Base-by-base conservation (phyloP, 331 rosid genomes). In the Spiraea crenata region DNA sequence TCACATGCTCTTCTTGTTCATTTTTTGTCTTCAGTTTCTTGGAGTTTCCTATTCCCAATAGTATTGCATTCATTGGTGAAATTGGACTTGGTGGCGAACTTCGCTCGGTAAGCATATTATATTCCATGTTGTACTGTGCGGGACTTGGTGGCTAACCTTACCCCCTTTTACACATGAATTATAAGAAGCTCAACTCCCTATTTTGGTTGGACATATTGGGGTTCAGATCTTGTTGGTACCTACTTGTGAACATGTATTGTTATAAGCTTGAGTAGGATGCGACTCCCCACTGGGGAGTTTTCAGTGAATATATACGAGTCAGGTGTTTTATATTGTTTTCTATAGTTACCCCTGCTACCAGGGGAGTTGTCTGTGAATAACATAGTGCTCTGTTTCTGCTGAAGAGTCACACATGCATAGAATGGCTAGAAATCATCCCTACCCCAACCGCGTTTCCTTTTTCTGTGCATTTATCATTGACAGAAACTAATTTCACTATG, bases 61-160 rank as follows among this genome's bases (percentile, higher is more conserved):
- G 78, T 65, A 66, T 84, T 57, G 97, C 96, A 63, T 93, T 93
- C 86, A 86, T 93, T 57, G 99, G 95, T 67, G 99, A 93, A 89
- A 78, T 93, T 60, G 99, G 97, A 69, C 97, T 91, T 9, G 77
- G 89, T 10, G 97, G 99, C 16, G 99, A 93, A 85, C 90, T 93
- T 78, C 97, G 95, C 77, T 80, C 16, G 89, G 97, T 93, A 75
- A 84, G 96, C 67, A 55, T 54, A 64, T 72, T 13, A 48, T 69
- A 25, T 44, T 67, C 17, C 62, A 40, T 50, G n/a, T 48, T n/a
- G 16, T 62, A 25, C 31, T 25, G 31, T 25, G 31, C 31, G 31
- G 31, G 31, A 25, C 31, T 25, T 25, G 31, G 31, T 25, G 31
- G 31, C 31, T 25, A 25, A 25, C 31, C 31, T 25, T 25, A 25